Evolutionary conservation across 768 basidiomycete genomes (phyloP).

Genomic region (Gymnopilus junonius): DNA sequence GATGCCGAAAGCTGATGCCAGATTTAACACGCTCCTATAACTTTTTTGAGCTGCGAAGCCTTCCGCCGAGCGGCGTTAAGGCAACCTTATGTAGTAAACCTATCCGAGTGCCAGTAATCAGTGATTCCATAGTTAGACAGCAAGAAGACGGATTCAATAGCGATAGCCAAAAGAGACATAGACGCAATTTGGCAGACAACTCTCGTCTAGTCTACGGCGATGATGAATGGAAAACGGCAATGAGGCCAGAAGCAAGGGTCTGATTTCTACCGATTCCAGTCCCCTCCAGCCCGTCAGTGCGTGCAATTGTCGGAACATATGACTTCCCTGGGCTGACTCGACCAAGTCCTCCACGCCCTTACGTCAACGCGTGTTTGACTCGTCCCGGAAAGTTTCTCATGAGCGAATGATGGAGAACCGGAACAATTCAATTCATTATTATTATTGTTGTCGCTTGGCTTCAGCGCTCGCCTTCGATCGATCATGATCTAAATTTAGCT

Average conservation of each 20-base stretch:
- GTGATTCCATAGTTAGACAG: not conserved
- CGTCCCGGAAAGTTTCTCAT: not conserved
- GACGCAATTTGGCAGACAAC: not conserved
- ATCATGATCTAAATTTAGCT: not conserved
- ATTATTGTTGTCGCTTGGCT: not conserved
- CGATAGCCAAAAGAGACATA: not conserved
- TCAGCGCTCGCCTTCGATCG: not conserved
- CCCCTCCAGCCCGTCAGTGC: not conserved
- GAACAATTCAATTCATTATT: not conserved
- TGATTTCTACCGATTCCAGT: not conserved
- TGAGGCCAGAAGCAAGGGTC: not conserved
- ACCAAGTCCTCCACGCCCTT: not conserved
- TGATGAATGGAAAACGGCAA: conserved; percentile 2
- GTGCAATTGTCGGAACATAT: not conserved
- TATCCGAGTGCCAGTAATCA: no score
- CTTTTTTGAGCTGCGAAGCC: not conserved
- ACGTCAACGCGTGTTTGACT: not conserved
- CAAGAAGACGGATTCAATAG: not conserved
- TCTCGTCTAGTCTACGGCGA: not conserved
- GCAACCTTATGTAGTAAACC: not conserved
- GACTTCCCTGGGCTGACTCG: not conserved
- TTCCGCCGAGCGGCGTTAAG: not conserved
- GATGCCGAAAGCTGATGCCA: not conserved
- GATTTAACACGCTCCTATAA: not conserved
- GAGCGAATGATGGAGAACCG: not conserved